phyloP scores from a whole-genome alignment of 1,139 yeast genomes.

The Casaregolazyma suthepensis region DNA sequence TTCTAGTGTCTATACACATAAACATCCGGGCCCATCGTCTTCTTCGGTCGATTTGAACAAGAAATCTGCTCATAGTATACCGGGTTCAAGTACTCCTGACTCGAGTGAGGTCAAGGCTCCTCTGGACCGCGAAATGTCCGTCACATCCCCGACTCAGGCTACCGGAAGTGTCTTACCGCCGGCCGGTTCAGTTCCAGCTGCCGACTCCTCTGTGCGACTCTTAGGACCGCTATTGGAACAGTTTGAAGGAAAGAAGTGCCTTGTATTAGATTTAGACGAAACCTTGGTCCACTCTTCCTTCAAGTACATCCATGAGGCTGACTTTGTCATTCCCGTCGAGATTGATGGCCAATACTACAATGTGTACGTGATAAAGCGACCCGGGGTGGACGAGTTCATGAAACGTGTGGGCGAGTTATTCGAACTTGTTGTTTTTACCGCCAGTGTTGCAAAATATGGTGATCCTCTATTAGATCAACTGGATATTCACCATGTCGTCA shows the following conservation, averaged over 20 bases:
- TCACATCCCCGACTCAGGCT: conserved; percentile 1
- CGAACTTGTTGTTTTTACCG: conserved; percentile 96
- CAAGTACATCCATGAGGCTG: conserved; percentile 86
- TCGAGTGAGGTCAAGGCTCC: not conserved
- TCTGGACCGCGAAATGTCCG: not conserved
- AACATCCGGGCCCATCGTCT: not conserved
- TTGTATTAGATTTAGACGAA: conserved; percentile 89
- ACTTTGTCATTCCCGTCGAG: conserved; percentile 88
- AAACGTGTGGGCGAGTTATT: conserved; percentile 73
- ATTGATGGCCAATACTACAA: conserved; percentile 89
- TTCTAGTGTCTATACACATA: not conserved
- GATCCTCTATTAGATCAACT: conserved; percentile 88
- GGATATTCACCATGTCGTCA: conserved; percentile 67
- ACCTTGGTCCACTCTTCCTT: conserved; percentile 94
- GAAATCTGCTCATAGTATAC: not conserved
- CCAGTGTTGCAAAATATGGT: conserved; percentile 91
- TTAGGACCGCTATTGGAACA: conserved; percentile 47
- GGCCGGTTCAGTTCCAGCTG: not conserved
- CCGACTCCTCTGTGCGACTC: conserved; percentile 36
- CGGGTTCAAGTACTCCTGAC: not conserved
- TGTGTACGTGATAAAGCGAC: conserved; percentile 93
- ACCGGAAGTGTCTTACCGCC: not conserved
- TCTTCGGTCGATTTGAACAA: not conserved
- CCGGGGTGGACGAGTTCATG: conserved; percentile 95
- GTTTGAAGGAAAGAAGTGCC: conserved; percentile 63